Evolutionary conservation across 768 basidiomycete genomes (phyloP), one percentile per base, ranked within the genome.

Genomic region (Boletellus sp.): DNA sequence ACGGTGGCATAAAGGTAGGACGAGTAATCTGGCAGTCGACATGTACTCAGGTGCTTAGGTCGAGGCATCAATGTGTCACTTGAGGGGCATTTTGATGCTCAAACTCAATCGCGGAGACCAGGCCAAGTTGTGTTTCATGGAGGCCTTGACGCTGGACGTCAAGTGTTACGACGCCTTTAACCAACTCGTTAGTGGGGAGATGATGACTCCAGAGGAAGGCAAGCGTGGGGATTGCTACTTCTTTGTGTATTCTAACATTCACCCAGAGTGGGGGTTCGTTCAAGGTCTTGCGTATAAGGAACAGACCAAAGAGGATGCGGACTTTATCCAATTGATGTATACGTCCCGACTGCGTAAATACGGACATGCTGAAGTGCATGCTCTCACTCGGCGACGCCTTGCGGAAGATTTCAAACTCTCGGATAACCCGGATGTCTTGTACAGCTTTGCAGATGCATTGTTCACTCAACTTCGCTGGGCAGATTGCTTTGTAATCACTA

Each of bases 151-250:
- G 2, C 76, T 97, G 19, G 96, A 99, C 57, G 91, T 97, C 31
- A 96, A 96, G 69, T 98, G 95, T 67, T 98, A 92, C 60, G 96
- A 98, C 56, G 86, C 93, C 2, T 97, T 96, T 62, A 85, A 90
- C 52, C 88, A 93, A 53, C 78, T 99, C 10, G 74, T 97, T 23
- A 85, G 82, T 17, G 90, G 92, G 2, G 91, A 94, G 65, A 95
- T 98, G 92, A 91, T 99, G 89, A 83, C 87, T 11, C 83, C 89
- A 1, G 86, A 92, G 51, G 96, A 99, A 81, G 95, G 95, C 90
- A 38, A n/a, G 67, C 49, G n/a, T 45, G n/a, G 12, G 34, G 19
- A 19, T 46, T 50, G 37, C 23, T 17, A 23, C 17, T 17, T 22
- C 45, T 38, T 22, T 17, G 32, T 26, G 16, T 33, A 6, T 49